A percentile compares a stretch with the other conserved stretches of the same genome.
phyloP scores from a whole-genome alignment of 139 green algal species.

The Haematococcus sp. region DNA sequence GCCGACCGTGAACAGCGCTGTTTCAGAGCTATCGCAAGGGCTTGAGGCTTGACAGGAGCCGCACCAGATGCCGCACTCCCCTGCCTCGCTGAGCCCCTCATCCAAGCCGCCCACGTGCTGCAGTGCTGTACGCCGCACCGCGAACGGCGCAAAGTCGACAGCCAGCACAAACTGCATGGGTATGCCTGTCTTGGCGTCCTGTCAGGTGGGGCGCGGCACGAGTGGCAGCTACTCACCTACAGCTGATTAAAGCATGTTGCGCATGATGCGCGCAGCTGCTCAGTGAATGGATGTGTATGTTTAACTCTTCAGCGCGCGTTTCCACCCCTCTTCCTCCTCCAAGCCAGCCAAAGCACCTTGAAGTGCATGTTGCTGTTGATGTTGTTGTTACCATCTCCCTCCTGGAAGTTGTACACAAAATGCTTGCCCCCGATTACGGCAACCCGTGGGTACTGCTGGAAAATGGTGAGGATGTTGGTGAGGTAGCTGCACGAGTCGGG shows the following conservation, averaged over 20 bases:
- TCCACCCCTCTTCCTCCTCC: not conserved
- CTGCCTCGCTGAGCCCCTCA: slow-evolving; percentile 10
- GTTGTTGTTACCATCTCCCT: not conserved
- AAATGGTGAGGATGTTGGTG: not conserved
- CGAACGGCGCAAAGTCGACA: slow-evolving; percentile 27
- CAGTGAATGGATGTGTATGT: too few species aligned
- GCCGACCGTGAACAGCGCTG: too few species aligned
- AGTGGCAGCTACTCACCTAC: too few species aligned
- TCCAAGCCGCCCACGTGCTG: slow-evolving; percentile 24
- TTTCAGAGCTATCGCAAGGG: too few species aligned
- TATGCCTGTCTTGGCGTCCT: slow-evolving; percentile 5
- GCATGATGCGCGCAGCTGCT: too few species aligned
- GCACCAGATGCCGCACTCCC: slow-evolving; percentile 23
- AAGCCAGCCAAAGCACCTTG: not conserved
- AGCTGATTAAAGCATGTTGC: too few species aligned
- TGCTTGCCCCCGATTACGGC: slow-evolving; percentile 1
- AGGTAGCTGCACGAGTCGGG: not conserved
- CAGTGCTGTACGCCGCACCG: slow-evolving; percentile 17
- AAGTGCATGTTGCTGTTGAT: not conserved
- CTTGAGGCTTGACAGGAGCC: too few species aligned
- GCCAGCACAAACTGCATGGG: slow-evolving; percentile 12
- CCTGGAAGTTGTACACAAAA: not conserved
- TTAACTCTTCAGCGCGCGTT: too few species aligned
- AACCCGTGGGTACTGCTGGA: not conserved
- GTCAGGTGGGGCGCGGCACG: not conserved